phyloP scores from a whole-genome alignment of 2,329 filamentous ascomycete species.

The Claviceps africana region DNA sequence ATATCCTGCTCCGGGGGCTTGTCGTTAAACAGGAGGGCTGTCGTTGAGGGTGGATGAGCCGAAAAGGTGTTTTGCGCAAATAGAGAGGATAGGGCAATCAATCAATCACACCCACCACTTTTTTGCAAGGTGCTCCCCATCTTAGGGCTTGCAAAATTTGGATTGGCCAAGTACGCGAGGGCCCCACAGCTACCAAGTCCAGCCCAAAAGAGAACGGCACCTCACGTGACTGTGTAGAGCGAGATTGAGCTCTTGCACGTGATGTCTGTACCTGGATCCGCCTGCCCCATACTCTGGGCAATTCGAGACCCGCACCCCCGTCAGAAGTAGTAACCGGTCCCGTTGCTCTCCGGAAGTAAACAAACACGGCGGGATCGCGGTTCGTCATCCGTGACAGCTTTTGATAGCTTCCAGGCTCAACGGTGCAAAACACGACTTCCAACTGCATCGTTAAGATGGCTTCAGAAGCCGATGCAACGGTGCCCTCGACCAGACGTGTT shows the following conservation, averaged over 20 bases:
- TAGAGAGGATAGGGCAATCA: conserved; percentile 25
- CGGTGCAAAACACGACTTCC: conserved; percentile 9
- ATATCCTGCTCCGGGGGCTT: conserved; percentile 26
- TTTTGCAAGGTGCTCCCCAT: conserved; percentile 16
- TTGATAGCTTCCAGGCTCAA: conserved; percentile 3
- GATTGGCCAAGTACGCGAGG: conserved; percentile 19
- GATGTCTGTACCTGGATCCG: background rate
- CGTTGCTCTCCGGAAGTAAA: conserved; percentile 19
- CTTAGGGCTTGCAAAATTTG: conserved; percentile 29
- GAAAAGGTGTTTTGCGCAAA: conserved; percentile 22
- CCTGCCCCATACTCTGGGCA: background rate
- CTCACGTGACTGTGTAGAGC: background rate
- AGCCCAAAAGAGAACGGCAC: too few species aligned
- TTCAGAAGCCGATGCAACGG: conserved; percentile 26
- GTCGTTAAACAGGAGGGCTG: conserved; percentile 25
- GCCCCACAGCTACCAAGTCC: conserved; percentile 2
- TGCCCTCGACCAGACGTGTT: conserved; percentile 41
- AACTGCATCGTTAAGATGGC: conserved; percentile 17
- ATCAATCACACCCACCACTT: conserved; percentile 20
- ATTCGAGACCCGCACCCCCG: background rate
- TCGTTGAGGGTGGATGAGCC: conserved; percentile 24
- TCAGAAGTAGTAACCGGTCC: conserved; percentile 8
- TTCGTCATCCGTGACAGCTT: conserved; percentile 1
- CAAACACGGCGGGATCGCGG: conserved; percentile 22
- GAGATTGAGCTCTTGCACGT: background rate